phyloP scores from a whole-genome alignment of 2,329 filamentous ascomycete genomes.

The Fusarium avenaceum region DNA sequence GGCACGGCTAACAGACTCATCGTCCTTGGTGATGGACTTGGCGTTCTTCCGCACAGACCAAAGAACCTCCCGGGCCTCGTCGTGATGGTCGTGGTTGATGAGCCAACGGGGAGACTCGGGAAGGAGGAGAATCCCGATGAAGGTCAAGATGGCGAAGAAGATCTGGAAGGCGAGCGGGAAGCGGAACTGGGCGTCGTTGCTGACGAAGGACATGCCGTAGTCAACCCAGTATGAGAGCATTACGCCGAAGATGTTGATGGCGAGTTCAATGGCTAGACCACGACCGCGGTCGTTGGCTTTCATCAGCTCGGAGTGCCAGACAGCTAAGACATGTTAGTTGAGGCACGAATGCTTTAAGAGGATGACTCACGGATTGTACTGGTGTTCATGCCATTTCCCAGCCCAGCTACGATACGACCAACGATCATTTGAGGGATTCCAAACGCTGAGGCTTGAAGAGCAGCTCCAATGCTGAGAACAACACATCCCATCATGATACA shows the following conservation, averaged over 20 bases:
- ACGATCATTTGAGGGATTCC: conserved; percentile 60
- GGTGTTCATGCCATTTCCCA: conserved; percentile 64
- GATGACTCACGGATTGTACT: conserved; percentile 57
- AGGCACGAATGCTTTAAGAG: accelerated
- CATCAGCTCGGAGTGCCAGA: conserved; percentile 60
- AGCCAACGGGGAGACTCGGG: conserved; percentile 62
- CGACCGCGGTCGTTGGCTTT: conserved; percentile 56
- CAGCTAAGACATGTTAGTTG: conserved; percentile 38
- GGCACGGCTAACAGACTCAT: conserved; percentile 47
- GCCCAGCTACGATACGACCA: conserved; percentile 59
- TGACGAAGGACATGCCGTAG: conserved; percentile 56
- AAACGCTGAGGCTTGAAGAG: conserved; percentile 58
- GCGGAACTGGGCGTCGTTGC: conserved; percentile 57
- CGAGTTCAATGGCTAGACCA: conserved; percentile 50
- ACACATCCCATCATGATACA: conserved; percentile 58
- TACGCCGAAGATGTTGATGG: conserved; percentile 57
- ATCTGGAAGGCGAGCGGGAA: conserved; percentile 62
- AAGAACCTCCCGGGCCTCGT: conserved; percentile 57
- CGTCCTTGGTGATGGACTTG: conserved; percentile 42
- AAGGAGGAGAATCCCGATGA: conserved; percentile 53
- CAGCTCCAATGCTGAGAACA: conserved; percentile 59
- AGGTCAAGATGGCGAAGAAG: conserved; percentile 56
- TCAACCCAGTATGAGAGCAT: conserved; percentile 55
- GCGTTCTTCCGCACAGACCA: conserved; percentile 52
- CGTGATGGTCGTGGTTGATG: conserved; percentile 56